Evolutionary conservation across 768 basidiomycete species (phyloP).

Genomic region (Glaciozyma martinii): DNA sequence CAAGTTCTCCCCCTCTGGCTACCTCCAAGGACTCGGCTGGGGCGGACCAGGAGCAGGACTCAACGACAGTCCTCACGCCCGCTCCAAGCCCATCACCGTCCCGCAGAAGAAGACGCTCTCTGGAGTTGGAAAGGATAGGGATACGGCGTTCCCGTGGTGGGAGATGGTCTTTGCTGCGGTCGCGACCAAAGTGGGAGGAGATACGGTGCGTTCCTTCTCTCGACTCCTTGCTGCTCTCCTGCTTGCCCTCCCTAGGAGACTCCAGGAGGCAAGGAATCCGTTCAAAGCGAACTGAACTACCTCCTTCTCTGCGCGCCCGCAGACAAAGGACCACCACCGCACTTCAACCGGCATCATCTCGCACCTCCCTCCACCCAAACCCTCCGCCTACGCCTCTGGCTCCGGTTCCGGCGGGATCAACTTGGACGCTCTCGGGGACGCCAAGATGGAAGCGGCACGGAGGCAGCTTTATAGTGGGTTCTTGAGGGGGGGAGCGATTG

Average conservation of each 20-base stretch:
- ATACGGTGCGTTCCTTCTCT: neutral
- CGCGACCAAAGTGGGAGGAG: slow-evolving; percentile 23
- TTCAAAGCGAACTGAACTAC: neutral
- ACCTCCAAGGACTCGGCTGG: slow-evolving; percentile 33
- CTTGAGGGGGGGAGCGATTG: slow-evolving; percentile 17
- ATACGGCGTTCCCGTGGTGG: slow-evolving; percentile 34
- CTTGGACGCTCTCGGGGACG: slow-evolving; percentile 28
- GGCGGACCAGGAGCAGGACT: slow-evolving; percentile 25
- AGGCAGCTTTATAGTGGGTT: slow-evolving; percentile 32
- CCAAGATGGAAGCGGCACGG: slow-evolving; percentile 29
- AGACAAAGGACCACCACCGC: slow-evolving; percentile 1
- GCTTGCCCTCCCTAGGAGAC: neutral
- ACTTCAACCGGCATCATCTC: slow-evolving; percentile 34
- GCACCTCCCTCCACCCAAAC: slow-evolving; percentile 14
- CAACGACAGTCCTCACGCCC: slow-evolving; percentile 13
- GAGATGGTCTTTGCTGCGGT: slow-evolving; percentile 31
- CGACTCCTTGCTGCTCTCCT: neutral
- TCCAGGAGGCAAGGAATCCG: no score
- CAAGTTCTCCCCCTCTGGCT: slow-evolving; percentile 28
- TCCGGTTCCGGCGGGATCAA: slow-evolving; percentile 19
- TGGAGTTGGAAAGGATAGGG: slow-evolving; percentile 32
- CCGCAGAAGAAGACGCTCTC: slow-evolving; percentile 32
- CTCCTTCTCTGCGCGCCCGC: neutral
- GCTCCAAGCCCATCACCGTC: slow-evolving; percentile 32
- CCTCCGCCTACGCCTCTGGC: neutral